phyloP scores from a whole-genome alignment of 1,284 basidiomycete species.

The Cryptococcus depauperatus region DNA sequence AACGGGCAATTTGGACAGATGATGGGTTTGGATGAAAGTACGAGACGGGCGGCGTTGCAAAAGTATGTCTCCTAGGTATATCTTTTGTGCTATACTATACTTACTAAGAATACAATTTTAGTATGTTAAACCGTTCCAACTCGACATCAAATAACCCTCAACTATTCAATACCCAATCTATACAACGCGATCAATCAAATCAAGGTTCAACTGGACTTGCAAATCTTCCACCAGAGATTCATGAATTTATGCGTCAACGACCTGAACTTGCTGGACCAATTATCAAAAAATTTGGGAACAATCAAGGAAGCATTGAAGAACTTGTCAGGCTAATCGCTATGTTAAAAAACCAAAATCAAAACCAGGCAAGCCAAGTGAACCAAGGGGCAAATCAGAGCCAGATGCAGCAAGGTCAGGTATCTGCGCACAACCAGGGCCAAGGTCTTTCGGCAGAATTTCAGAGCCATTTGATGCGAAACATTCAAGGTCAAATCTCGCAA shows the following conservation, averaged over 20 bases:
- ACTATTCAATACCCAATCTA: neutral
- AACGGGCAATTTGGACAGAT: conserved; percentile 5
- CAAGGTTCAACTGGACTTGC: neutral
- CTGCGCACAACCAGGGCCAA: neutral
- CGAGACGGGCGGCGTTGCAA: conserved; percentile 11
- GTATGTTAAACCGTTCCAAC: conserved; percentile 11
- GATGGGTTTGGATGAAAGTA: conserved; percentile 9
- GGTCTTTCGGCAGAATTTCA: conserved; percentile 2
- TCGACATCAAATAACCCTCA: conserved; percentile 1
- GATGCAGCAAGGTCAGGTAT: conserved; percentile 1
- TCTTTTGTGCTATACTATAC: neutral
- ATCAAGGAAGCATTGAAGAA: conserved; percentile 7
- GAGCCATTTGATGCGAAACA: conserved; percentile 10
- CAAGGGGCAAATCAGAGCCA: conserved; percentile 1
- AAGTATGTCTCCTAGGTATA: conserved; percentile 9
- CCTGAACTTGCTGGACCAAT: conserved; percentile 8
- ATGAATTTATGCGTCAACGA: conserved; percentile 6
- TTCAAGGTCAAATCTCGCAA: conserved; percentile 2
- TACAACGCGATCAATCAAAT: neutral
- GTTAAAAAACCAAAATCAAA: conserved; percentile 4
- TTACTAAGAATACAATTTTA: neutral
- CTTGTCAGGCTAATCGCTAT: conserved; percentile 4
- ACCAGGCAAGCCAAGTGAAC: conserved; percentile 3
- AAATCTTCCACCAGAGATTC: neutral
- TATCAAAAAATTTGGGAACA: conserved; percentile 8